Percentiles rank a stretch among this genome's conserved stretches.
Conservation (phyloP, 148 eudicot genomes). For the Cornus florida region DNA sequence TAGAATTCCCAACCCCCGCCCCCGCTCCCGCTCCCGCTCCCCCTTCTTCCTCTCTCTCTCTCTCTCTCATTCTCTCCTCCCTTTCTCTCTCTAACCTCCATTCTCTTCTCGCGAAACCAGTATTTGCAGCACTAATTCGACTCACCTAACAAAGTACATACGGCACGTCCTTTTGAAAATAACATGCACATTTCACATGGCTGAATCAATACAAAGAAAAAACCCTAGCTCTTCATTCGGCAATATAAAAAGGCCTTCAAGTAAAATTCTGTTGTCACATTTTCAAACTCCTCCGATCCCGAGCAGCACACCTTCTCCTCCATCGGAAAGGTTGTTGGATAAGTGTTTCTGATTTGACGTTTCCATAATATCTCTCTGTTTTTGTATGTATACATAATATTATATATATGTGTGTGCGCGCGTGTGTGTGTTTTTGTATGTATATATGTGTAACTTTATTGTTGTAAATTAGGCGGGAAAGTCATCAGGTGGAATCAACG, state of each 20-base stretch:
- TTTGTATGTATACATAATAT: too few relatives aligned
- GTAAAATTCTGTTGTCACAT: background rate
- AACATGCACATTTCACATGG: background rate
- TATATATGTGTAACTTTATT: background rate
- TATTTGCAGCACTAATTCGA: background rate
- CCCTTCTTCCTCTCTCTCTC: too few relatives aligned
- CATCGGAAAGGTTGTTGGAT: conserved; percentile 23
- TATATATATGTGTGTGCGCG: too few relatives aligned
- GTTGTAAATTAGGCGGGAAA: conserved; percentile 26
- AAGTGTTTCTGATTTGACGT: background rate
- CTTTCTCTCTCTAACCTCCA: background rate
- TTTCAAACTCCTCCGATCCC: conserved; percentile 18
- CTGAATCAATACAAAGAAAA: too few relatives aligned
- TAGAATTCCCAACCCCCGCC: too few relatives aligned
- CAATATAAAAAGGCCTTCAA: too few relatives aligned
- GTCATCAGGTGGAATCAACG: conserved; percentile 33
- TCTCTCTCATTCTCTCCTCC: too few relatives aligned
- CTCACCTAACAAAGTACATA: background rate
- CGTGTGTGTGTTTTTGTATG: too few relatives aligned
- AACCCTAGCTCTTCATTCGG: background rate
- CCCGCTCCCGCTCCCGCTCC: too few relatives aligned
- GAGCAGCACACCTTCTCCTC: conserved; percentile 37
- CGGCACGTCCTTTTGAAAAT: background rate
- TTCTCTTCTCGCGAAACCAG: background rate
- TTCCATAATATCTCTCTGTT: too few relatives aligned